Conservation (phyloP, 352 stramenopile genomes). For the Phytophthora syringae region DNA sequence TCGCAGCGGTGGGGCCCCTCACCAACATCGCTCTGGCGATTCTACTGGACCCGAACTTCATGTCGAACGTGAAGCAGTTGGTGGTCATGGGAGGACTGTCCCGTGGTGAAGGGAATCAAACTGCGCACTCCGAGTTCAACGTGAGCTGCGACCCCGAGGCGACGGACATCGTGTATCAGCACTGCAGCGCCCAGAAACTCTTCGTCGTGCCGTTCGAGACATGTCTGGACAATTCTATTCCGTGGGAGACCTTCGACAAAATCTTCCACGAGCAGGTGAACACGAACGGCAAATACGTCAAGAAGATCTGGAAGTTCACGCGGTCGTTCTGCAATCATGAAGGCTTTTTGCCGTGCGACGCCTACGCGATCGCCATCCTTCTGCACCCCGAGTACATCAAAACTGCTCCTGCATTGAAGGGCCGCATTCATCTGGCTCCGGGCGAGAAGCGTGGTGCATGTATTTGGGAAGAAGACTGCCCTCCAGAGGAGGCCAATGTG, state of each 20-base stretch:
- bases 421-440: constrained; percentile 61
- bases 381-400: constrained; percentile 65
- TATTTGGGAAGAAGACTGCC: constrained; percentile 51
- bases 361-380: constrained; percentile 74
- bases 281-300: constrained; percentile 54
- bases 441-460: constrained; percentile 61
- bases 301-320: constrained; percentile 68
- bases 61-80: constrained; percentile 64
- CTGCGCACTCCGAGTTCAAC: constrained; percentile 79
- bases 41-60: constrained; percentile 73
- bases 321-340: constrained; percentile 47
- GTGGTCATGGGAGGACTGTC: constrained; percentile 81
- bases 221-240: constrained; percentile 52
- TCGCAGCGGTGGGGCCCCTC: constrained; percentile 76
- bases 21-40: constrained; percentile 84
- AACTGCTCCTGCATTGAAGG: constrained; percentile 43
- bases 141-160: constrained; percentile 84
- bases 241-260: constrained; percentile 74
- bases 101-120: constrained; percentile 74
- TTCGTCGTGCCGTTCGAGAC: constrained; percentile 80
- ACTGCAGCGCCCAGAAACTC: constrained; percentile 68
- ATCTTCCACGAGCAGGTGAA: constrained; percentile 59
- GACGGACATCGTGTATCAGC: constrained; percentile 73
- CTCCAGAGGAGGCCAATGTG: constrained; percentile 54
- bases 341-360: constrained; percentile 76